Evolutionary conservation across 2,329 filamentous ascomycete genomes (phyloP).

Genomic region (Diaporthe velutina): DNA sequence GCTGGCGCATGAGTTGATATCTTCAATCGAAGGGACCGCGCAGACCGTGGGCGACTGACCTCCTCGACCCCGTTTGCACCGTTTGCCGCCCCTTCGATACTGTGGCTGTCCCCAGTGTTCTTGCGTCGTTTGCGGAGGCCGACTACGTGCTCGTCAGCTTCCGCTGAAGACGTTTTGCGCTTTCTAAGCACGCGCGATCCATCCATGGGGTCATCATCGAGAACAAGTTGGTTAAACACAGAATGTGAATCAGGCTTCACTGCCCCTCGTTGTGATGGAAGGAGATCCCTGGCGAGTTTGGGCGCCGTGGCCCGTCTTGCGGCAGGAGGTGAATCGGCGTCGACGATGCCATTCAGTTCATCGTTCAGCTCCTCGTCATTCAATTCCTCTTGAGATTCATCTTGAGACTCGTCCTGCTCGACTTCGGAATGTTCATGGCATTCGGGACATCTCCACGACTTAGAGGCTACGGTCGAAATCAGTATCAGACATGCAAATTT

Average conservation of each 20-base stretch:
- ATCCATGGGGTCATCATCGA: slow-evolving; percentile 80
- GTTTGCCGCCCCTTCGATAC: slow-evolving; percentile 45
- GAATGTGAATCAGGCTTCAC: slow-evolving; percentile 80
- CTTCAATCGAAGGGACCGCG: slow-evolving; percentile 72
- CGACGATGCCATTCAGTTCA: slow-evolving; percentile 47
- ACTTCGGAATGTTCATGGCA: slow-evolving; percentile 52
- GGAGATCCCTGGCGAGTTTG: slow-evolving; percentile 77
- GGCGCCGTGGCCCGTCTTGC: slow-evolving; percentile 70
- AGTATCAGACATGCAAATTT: slow-evolving; percentile 41
- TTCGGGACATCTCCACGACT: slow-evolving; percentile 65
- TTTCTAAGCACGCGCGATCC: slow-evolving; percentile 85
- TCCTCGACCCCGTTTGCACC: slow-evolving; percentile 47
- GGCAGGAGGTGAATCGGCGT: slow-evolving; percentile 54
- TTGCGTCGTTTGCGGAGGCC: slow-evolving; percentile 67
- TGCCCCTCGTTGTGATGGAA: slow-evolving; percentile 75
- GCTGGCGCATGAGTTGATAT: slow-evolving; percentile 53
- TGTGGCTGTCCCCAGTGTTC: slow-evolving; percentile 60
- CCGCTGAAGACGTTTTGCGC: slow-evolving; percentile 82
- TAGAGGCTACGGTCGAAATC: slow-evolving; percentile 50
- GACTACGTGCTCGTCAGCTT: slow-evolving; percentile 71
- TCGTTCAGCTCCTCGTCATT: slow-evolving; percentile 45
- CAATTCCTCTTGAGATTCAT: slow-evolving; percentile 38
- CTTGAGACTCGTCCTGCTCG: slow-evolving; percentile 43
- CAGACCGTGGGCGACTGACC: slow-evolving; percentile 55
- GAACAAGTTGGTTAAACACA: slow-evolving; percentile 79